Evolutionary conservation across 2,329 filamentous ascomycete genomes (phyloP).

Genomic region (Fusarium nurragi): DNA sequence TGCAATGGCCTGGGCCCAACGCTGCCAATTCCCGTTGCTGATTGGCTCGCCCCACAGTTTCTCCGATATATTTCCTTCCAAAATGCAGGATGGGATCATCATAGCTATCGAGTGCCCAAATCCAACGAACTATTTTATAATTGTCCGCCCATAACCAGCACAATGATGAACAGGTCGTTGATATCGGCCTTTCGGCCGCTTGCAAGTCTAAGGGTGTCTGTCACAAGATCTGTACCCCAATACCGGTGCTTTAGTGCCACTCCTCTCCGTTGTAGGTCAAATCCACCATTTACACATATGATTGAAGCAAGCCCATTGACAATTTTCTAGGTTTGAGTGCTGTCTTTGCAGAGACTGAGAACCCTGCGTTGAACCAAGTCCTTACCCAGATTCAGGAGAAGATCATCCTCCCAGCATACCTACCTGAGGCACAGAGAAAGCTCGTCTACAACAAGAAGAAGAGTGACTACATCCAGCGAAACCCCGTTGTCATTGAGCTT

Average conservation of each 20-base stretch:
- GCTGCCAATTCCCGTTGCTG: slow-evolving; percentile 40
- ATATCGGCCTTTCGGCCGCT: slow-evolving; percentile 42
- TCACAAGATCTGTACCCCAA: slow-evolving; percentile 5
- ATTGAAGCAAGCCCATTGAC: slow-evolving; percentile 19
- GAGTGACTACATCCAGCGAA: slow-evolving; percentile 59
- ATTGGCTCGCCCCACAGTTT: slow-evolving; percentile 52
- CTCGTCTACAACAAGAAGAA: slow-evolving; percentile 61
- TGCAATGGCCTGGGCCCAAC: slow-evolving; percentile 19
- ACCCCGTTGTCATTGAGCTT: slow-evolving; percentile 68
- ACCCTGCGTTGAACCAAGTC: slow-evolving; percentile 61
- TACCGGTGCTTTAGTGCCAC: slow-evolving; percentile 47
- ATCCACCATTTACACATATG: background rate
- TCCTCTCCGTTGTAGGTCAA: slow-evolving; percentile 44
- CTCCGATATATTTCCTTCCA: slow-evolving; percentile 41
- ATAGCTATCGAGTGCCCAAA: background rate
- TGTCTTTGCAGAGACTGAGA: slow-evolving; percentile 63
- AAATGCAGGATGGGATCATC: background rate
- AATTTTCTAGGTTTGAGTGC: slow-evolving; percentile 45
- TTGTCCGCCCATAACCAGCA: slow-evolving; percentile 7
- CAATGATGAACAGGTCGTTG: slow-evolving; percentile 40
- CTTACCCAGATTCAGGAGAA: slow-evolving; percentile 65
- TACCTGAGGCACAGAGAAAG: slow-evolving; percentile 62
- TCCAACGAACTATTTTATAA: slow-evolving; percentile 10
- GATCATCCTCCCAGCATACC: slow-evolving; percentile 70
- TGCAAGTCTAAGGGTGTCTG: slow-evolving; percentile 23